Evolutionary conservation across 106 monocot species (phyloP), one percentile per base, ranked within the genome.

Genomic region (Ottelia alismoides): DNA sequence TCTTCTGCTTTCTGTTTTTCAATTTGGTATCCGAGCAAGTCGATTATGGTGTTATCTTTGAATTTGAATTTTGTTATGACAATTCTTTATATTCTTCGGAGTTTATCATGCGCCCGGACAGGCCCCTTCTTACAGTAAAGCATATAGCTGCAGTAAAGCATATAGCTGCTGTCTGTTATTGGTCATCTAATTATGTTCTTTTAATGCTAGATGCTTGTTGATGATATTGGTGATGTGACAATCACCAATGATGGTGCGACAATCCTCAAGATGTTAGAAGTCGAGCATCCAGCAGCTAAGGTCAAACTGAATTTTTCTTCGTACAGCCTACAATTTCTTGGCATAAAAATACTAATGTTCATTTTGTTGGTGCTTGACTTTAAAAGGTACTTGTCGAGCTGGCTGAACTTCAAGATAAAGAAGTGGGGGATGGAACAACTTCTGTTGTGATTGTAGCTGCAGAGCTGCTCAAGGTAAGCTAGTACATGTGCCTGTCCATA

Each of bases 141-240:
- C n/a, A n/a, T n/a, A n/a, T n/a, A n/a, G n/a, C n/a, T n/a, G n/a
- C n/a, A n/a, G n/a, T n/a, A n/a, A n/a, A n/a, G n/a, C n/a, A n/a
- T n/a, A n/a, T n/a, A n/a, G n/a, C n/a, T n/a, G n/a, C n/a, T n/a
- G n/a, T n/a, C n/a, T n/a, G n/a, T n/a, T n/a, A n/a, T 1, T 20
- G 48, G 20, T 17, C 0, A 2, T 11, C 31, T 52, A 14, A 40
- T 27, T 43, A 47, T 52, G 22, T 63, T 9, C 6, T 52, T 54
- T 45, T 25, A 31, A 23, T 17, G 43, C 27, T 61, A 99, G 98
- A 99, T 99, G 98, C 61, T 99, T 25, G 98, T 99, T 61, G 98
- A 99, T 86, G 90, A 99, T 56, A 90, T 90, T 66, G 98, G 98
- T 56, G 90, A 99, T 83, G 98, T 99, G 26, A 99, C 90, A 27